Evolutionary conservation across 495 filamentous ascomycete genomes (phyloP).

Genomic region (Annulohypoxylon moriforme): DNA sequence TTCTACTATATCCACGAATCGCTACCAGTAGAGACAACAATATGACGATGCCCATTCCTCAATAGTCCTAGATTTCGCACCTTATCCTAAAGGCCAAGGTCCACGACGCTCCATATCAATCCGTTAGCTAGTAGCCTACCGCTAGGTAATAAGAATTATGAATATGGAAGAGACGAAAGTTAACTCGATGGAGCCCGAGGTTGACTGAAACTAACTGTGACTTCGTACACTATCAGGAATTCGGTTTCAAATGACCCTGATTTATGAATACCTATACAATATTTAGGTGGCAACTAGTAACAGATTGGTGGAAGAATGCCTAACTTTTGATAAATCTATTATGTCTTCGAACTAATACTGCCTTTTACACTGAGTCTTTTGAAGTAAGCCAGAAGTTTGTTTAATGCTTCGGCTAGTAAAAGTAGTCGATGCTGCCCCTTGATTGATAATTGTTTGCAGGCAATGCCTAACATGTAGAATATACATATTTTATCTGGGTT

Average conservation of each 20-base stretch:
- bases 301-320: too few species aligned
- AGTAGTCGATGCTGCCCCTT: not conserved
- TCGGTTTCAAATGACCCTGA: not conserved
- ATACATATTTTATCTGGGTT: too few species aligned
- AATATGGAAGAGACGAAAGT: not conserved
- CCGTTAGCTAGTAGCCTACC: not conserved
- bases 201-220: not conserved
- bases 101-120: not conserved
- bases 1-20: not conserved
- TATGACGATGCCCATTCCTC: too few species aligned
- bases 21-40: not conserved
- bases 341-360: not conserved
- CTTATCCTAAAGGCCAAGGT: not conserved
- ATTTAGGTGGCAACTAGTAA: too few species aligned
- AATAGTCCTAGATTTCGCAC: not conserved
- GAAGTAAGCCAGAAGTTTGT: not conserved
- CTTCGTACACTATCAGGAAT: not conserved
- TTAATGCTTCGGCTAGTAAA: not conserved
- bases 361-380: not conserved
- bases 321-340: too few species aligned
- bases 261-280: too few species aligned
- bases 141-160: not conserved
- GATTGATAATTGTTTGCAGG: too few species aligned
- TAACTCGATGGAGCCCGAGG: not conserved
- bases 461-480: too few species aligned